Percentiles rank a stretch among this genome's conserved stretches.
Conservation (phyloP, 225 moss, liverwort and hornwort genomes). For the Antitrichia curtipendula region DNA sequence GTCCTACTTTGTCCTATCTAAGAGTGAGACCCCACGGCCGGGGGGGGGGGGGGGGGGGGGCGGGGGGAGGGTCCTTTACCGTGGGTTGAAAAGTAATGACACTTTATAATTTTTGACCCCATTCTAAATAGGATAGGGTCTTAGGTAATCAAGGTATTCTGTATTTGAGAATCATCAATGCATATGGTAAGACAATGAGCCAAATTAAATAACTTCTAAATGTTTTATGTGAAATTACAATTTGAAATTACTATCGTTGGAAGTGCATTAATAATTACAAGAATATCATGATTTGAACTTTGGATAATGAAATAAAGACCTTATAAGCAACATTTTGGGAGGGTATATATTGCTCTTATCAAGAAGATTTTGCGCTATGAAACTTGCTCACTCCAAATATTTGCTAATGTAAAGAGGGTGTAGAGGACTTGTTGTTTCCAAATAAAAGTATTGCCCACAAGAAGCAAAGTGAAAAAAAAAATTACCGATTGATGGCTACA, state of each 20-base stretch:
- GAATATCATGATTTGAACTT: background rate
- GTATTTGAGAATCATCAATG: background rate
- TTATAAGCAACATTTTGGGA: background rate
- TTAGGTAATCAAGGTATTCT: background rate
- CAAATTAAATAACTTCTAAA: background rate
- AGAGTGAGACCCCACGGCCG: too few relatives aligned
- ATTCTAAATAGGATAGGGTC: background rate
- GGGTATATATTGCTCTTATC: background rate
- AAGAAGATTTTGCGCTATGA: background rate
- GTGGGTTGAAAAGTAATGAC: too few relatives aligned
- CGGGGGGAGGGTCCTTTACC: too few relatives aligned
- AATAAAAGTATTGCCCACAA: too few relatives aligned
- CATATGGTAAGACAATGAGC: rapidly evolving
- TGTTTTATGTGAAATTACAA: background rate
- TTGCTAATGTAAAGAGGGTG: too few relatives aligned
- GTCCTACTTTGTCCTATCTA: too few relatives aligned
- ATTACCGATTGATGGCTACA: too few relatives aligned
- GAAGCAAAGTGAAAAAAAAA: too few relatives aligned
- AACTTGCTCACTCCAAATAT: too few relatives aligned
- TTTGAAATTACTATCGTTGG: background rate
- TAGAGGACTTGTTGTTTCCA: too few relatives aligned
- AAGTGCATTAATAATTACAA: background rate
- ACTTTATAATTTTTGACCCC: too few relatives aligned
- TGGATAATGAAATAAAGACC: background rate
- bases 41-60: too few relatives aligned